Base-by-base conservation (phyloP, 1,284 basidiomycete genomes). In the Pseudozyma pruni region DNA sequence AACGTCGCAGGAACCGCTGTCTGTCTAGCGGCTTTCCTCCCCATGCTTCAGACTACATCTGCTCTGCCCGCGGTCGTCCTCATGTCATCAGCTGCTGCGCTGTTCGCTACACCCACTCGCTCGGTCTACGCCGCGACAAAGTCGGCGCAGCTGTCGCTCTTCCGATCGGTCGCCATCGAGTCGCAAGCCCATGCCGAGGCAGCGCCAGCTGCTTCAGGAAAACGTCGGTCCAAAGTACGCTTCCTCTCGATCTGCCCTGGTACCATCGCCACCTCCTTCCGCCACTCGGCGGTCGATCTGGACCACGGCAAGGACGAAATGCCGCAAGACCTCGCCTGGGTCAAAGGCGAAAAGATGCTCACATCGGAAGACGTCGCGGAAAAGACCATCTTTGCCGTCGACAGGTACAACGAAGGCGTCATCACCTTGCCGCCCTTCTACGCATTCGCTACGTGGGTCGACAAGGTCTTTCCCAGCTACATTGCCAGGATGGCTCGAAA, bases 111-210 rank as follows among this genome's bases (percentile, higher is more conserved):
- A 0, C 94, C 94, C 0, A 93, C 91, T 0, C 89, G 94, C 16
- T 85, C 90, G 0, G 84, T 97, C 25, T 97, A 97, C 82, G 88
- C 88, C 0, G 89, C 92, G 0, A 91, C 91, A 4, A 97, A 97
- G 82, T 86, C 90, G 2, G 90, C 91, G 0, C 90, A 90, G 2
- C 86, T 92, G 42, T 82, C 90, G 39, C 88, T 93, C 57, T 92
- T 91, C 83, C 89, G 91, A 82, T 85, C 90, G 5, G 86, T 93
- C 27, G 85, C 90, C 2, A 89, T 93, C 58, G 92, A 95, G 48
- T 81, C 83, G 29, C 83, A 85, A 61, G 79, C 84, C 5, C 80
- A 82, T 39, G 57, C 74, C 10, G 60, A 70, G 35, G 55, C 35
- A 3, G 38, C 49, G 6, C n/a, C 50, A 0, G 32, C 22, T 6